Conservation (phyloP, 805 yeast species). For the Myxozyma mucilagina region DNA sequence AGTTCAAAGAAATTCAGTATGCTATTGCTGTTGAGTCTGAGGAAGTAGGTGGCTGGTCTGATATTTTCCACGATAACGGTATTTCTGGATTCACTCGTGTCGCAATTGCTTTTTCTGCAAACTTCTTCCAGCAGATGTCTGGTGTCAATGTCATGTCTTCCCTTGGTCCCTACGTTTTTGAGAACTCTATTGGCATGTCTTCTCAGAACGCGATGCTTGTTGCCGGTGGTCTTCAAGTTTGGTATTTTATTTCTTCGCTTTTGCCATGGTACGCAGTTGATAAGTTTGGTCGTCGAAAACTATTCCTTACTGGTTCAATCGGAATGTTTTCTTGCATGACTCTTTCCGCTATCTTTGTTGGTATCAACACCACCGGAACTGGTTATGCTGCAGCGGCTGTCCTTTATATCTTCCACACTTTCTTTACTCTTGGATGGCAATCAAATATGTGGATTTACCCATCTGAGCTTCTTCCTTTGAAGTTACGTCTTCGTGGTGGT, state of each 20-base stretch:
- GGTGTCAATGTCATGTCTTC: slow-evolving; percentile 39
- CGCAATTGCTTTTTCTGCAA: slow-evolving; percentile 47
- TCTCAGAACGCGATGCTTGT: slow-evolving; percentile 14
- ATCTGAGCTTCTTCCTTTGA: slow-evolving; percentile 60
- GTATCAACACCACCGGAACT: slow-evolving; percentile 13
- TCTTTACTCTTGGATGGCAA: slow-evolving; percentile 32
- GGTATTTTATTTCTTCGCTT: slow-evolving; percentile 11
- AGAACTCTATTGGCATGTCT: slow-evolving; percentile 15
- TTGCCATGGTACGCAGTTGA: slow-evolving; percentile 23
- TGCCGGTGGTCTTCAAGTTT: slow-evolving; percentile 17
- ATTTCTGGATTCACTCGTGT: slow-evolving; percentile 50
- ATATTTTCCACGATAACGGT: slow-evolving; percentile 44
- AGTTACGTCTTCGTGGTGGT: slow-evolving; percentile 55
- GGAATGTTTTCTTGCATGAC: slow-evolving; percentile 48
- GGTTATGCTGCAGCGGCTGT: slow-evolving; percentile 20
- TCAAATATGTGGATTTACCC: slow-evolving; percentile 52
- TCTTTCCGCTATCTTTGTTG: slow-evolving; percentile 21
- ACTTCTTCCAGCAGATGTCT: slow-evolving; percentile 48
- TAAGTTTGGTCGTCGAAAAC: slow-evolving; percentile 62
- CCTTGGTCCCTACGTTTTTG: slow-evolving; percentile 31
- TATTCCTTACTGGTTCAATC: slow-evolving; percentile 53
- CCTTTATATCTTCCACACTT: slow-evolving; percentile 16
- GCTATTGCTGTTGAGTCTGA: slow-evolving; percentile 23
- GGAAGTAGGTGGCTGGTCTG: slow-evolving; percentile 21
- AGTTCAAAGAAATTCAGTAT: slow-evolving; percentile 14